phyloP scores from a whole-genome alignment of 2,329 filamentous ascomycete species.

The Aspergillus quadrilineatus region DNA sequence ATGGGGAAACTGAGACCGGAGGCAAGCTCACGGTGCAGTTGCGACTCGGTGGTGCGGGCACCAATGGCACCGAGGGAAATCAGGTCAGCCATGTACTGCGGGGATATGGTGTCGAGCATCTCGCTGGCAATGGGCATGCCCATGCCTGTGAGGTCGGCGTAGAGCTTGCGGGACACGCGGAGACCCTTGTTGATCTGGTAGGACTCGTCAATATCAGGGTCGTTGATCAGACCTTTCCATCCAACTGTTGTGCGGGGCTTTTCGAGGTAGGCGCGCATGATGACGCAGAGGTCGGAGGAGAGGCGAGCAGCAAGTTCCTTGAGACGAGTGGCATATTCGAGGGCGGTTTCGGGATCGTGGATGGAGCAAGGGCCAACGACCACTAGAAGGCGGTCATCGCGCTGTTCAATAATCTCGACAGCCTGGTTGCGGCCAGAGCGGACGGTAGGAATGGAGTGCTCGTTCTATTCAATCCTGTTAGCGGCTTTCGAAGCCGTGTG shows the following conservation, averaged over 20 bases:
- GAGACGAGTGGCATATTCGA: slow-evolving; percentile 83
- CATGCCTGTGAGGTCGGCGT: slow-evolving; percentile 78
- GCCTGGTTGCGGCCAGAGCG: slow-evolving; percentile 53
- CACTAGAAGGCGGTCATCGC: slow-evolving; percentile 84
- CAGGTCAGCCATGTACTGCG: slow-evolving; percentile 94
- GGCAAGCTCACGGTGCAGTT: slow-evolving; percentile 93
- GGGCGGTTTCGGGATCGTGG: slow-evolving; percentile 83
- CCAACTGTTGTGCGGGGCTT: slow-evolving; percentile 97
- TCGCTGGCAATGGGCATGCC: slow-evolving; percentile 96
- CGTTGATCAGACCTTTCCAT: slow-evolving; percentile 99
- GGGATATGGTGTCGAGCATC: slow-evolving; percentile 98
- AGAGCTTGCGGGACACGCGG: slow-evolving; percentile 86
- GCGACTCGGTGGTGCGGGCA: slow-evolving; percentile 92
- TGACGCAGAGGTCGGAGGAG: slow-evolving; percentile 77
- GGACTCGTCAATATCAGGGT: slow-evolving; percentile 94
- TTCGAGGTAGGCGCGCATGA: slow-evolving; percentile 99
- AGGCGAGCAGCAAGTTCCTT: slow-evolving; percentile 77
- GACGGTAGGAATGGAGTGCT: slow-evolving; percentile 43
- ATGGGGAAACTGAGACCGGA: slow-evolving; percentile 95
- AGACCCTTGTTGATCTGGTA: slow-evolving; percentile 99
- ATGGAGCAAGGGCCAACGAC: slow-evolving; percentile 96
- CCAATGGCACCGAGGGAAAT: slow-evolving; percentile 95
- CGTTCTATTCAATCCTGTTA: slow-evolving; percentile 32
- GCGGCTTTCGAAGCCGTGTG: slow-evolving; percentile 47
- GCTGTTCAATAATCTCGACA: slow-evolving; percentile 70